phyloP scores from a whole-genome alignment of 2,329 filamentous ascomycete species.

The Gaeumannomyces tritici region DNA sequence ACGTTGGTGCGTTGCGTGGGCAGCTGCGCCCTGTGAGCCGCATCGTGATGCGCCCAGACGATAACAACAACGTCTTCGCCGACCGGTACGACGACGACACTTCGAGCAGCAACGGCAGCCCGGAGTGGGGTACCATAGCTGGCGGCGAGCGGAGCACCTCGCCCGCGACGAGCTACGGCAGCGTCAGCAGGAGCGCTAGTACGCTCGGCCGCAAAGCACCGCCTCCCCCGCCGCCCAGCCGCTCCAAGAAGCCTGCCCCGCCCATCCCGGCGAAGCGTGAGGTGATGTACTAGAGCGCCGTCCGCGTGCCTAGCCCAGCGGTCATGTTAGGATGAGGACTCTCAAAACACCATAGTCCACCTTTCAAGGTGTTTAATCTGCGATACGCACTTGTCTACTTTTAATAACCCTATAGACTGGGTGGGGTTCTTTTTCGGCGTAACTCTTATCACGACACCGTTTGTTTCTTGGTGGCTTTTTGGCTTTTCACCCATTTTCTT shows the following conservation, averaged over 20 bases:
- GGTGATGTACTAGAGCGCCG: constrained; percentile 14
- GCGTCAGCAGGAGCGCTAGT: constrained; percentile 37
- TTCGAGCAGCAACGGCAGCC: constrained; percentile 37
- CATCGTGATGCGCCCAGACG: constrained; percentile 26
- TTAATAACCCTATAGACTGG: neutral
- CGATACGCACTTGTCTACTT: neutral
- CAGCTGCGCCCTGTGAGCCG: constrained; percentile 36
- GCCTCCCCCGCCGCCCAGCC: constrained; percentile 35
- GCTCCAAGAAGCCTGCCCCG: constrained; percentile 45
- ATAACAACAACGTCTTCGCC: constrained; percentile 38
- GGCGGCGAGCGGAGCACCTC: constrained; percentile 38
- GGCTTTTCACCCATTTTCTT: neutral
- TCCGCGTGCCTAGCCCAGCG: no score
- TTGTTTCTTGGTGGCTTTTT: neutral
- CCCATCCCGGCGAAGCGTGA: constrained; percentile 34
- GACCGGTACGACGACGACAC: constrained; percentile 37
- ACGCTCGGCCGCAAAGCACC: constrained; percentile 27
- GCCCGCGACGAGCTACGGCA: constrained; percentile 46
- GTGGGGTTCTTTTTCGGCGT: neutral
- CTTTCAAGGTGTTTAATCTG: neutral
- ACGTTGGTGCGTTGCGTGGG: constrained; percentile 26
- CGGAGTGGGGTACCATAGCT: constrained; percentile 24
- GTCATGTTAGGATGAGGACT: no score
- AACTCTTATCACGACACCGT: neutral
- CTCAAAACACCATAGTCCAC: no score